Percentiles rank a stretch among this genome's conserved stretches.
phyloP scores from a whole-genome alignment of 2,329 filamentous ascomycete genomes.

The Trichoderma hamatum region DNA sequence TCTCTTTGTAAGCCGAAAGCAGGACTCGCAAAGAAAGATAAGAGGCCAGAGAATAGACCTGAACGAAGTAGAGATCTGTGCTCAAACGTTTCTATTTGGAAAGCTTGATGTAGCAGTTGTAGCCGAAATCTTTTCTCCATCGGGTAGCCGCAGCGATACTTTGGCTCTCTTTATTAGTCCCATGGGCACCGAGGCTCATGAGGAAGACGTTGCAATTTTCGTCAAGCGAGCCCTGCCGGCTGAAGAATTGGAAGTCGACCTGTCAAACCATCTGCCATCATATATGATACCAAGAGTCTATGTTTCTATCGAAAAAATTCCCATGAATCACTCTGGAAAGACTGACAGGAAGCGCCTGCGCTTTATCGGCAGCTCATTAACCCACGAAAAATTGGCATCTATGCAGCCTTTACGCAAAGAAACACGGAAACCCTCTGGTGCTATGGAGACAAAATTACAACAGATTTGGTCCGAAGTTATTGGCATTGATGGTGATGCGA shows the following conservation, averaged over 20 bases:
- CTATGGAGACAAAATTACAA: slow-evolving; percentile 30
- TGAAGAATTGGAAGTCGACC: background rate
- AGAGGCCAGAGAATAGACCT: slow-evolving; percentile 55
- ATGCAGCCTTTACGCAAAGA: slow-evolving; percentile 25
- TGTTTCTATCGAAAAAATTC: slow-evolving; percentile 4
- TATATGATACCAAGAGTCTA: slow-evolving; percentile 23
- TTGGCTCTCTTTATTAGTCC: slow-evolving; percentile 17
- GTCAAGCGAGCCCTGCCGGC: background rate
- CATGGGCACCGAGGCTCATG: background rate
- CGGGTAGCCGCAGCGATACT: background rate
- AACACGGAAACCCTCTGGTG: slow-evolving; percentile 22
- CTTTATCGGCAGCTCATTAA: slow-evolving; percentile 18
- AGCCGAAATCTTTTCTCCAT: slow-evolving; percentile 23
- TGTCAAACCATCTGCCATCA: background rate
- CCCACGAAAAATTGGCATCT: slow-evolving; percentile 11
- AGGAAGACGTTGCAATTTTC: slow-evolving; percentile 4
- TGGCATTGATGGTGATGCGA: slow-evolving; percentile 38
- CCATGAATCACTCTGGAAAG: slow-evolving; percentile 21
- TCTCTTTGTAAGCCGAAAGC: slow-evolving; percentile 2
- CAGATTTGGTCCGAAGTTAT: slow-evolving; percentile 46
- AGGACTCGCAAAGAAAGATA: slow-evolving; percentile 16
- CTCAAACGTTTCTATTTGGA: background rate
- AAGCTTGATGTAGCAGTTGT: slow-evolving; percentile 9
- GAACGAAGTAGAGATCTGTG: slow-evolving; percentile 26
- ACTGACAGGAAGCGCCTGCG: slow-evolving; percentile 25